Evolutionary conservation across 352 stramenopile species (phyloP), one percentile per base, ranked within the genome.

Genomic region (Phytophthora pseudosyringae): DNA sequence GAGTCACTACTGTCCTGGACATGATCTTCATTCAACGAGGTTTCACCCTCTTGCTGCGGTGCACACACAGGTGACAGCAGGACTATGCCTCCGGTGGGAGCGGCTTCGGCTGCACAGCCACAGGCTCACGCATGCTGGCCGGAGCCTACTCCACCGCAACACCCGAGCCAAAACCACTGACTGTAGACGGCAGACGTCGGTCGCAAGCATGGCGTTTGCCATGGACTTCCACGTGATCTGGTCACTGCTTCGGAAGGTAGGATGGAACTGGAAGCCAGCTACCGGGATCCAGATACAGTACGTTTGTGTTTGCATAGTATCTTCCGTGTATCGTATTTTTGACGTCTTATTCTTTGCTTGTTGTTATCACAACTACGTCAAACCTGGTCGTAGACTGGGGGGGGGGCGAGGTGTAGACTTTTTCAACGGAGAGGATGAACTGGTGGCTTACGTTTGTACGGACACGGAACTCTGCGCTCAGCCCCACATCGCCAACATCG

Each of bases 401-500:
- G 46, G 46, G 0, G n/a, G n/a, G n/a, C n/a, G n/a, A n/a, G n/a
- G n/a, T n/a, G n/a, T n/a, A 8, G 36, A 7, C 13, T 64, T 31
- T 31, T 64, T 64, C 21, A 64, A 64, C 5, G 44, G 56, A 1
- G 56, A 47, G 40, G 40, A 47, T 8, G 40, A 28, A 3, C 40
- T 47, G 8, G 6, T 47, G 12, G 40, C 40, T 0, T 51, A 64
- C 9, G 38, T 56, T 3, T 12, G 36, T 2, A 31, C 26, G 0
- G 56, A 64, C 29, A 55, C 36, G 11, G 46, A 38, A 4, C 16
- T 64, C 4, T 56, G 45, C 12, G 35, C 56, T 11, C 12, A 44
- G 8, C 44, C 49, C 26, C 25, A 50, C 1, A 56, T 64, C 7
- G 0, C 25, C 26, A 50, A 55, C n/a, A 18, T 50, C 5, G 43